These are phyloP conservation scores for Cicer chorassanicum DNA, from an alignment of 306 rosid genomes.

Conservation along the genomic window DNA sequence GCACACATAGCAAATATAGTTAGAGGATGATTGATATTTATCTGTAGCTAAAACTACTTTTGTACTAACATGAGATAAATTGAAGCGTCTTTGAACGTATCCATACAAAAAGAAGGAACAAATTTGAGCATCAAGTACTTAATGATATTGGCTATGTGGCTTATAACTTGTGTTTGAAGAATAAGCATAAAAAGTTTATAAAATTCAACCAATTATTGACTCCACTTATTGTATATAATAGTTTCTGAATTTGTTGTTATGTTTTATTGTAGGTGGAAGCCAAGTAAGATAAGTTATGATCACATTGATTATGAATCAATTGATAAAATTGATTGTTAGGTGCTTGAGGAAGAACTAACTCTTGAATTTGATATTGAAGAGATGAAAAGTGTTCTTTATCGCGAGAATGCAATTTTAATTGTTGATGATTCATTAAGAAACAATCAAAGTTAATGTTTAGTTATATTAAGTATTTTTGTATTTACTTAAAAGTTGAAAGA, in stretches of 20 bases:
- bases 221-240: background rate
- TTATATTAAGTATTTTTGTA: too few relatives aligned
- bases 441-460: too few relatives aligned
- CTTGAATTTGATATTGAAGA: too few relatives aligned
- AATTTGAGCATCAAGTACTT: background rate
- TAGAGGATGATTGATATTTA: too few relatives aligned
- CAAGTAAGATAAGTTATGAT: background rate
- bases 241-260: background rate
- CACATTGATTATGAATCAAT: background rate
- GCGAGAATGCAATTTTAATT: too few relatives aligned
- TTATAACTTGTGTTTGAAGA: background rate
- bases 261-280: background rate
- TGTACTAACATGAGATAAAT: background rate
- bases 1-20: too few relatives aligned
- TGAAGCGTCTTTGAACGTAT: background rate
- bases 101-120: background rate
- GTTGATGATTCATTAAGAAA: too few relatives aligned
- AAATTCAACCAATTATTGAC: background rate
- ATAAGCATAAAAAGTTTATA: background rate
- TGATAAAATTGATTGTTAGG: too few relatives aligned
- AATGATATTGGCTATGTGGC: slow-evolving; percentile 3
- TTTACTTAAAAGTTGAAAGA: too few relatives aligned
- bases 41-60: background rate
- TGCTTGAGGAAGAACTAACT: too few relatives aligned
- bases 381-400: too few relatives aligned